phyloP scores from a whole-genome alignment of 2,329 filamentous ascomycete genomes.

The Aspergillus persii region DNA sequence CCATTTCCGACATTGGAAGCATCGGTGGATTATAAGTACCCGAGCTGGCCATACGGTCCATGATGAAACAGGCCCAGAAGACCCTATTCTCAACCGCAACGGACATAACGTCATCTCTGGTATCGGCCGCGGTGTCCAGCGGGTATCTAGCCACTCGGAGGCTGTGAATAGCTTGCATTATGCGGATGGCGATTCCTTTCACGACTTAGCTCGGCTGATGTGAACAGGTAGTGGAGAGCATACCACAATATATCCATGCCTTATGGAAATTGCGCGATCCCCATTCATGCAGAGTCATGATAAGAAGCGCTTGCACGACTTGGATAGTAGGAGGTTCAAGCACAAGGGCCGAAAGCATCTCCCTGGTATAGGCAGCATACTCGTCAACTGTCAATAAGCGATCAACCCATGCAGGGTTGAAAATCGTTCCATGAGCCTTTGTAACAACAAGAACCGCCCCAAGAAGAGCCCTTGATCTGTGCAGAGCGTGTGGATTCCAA shows the following conservation, averaged over 20 bases:
- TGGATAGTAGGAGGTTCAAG: background rate
- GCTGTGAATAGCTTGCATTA: slow-evolving; percentile 2
- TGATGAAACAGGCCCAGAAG: slow-evolving; percentile 3
- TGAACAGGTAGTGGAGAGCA: too few species aligned
- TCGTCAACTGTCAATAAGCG: background rate
- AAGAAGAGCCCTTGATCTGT: background rate
- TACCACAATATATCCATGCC: slow-evolving; percentile 2
- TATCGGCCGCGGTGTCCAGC: background rate
- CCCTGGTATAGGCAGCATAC: background rate
- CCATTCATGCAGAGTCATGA: slow-evolving; percentile 2
- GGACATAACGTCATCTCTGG: background rate
- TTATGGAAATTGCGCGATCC: slow-evolving; percentile 2
- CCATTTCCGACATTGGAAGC: slow-evolving; percentile 1
- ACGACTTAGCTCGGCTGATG: background rate
- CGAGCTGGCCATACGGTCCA: slow-evolving; percentile 1
- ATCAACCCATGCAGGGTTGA: background rate
- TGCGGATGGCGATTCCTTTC: background rate
- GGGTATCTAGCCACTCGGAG: background rate
- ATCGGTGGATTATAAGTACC: background rate
- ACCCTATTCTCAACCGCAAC: background rate
- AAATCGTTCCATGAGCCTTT: background rate
- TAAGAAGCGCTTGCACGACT: background rate
- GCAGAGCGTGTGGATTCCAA: background rate
- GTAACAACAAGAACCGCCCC: background rate
- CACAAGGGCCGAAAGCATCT: background rate